Evolutionary conservation across 2,329 filamentous ascomycete genomes (phyloP).

Genomic region (Tolypocladium paradoxum): DNA sequence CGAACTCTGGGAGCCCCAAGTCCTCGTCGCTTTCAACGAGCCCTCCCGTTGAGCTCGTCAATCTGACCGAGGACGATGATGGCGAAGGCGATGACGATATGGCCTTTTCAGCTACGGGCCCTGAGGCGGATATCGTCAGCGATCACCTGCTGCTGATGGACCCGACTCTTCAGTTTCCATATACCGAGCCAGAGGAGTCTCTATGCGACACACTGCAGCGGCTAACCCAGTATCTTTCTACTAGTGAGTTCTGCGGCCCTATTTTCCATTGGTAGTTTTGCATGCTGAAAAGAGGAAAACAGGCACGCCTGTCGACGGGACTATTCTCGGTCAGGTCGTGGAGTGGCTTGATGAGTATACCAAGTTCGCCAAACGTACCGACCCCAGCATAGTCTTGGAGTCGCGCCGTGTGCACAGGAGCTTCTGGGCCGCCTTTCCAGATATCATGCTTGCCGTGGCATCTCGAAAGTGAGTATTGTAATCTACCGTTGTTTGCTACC

Average conservation of each 20-base stretch:
- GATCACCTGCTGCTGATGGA: conserved; percentile 20
- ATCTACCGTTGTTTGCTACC: not conserved
- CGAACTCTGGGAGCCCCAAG: not conserved
- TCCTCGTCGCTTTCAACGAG: conserved; percentile 15
- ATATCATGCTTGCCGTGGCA: conserved; percentile 27
- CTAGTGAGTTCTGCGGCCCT: conserved; percentile 12
- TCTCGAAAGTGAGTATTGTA: conserved; percentile 27
- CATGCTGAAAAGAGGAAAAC: conserved; percentile 12
- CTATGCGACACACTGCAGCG: conserved; percentile 22
- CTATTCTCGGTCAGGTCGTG: conserved; percentile 31
- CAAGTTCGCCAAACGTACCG: conserved; percentile 23
- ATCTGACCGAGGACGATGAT: conserved; percentile 22
- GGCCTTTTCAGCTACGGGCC: conserved; percentile 21
- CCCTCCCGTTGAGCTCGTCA: conserved; percentile 32
- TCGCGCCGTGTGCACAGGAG: conserved; percentile 31
- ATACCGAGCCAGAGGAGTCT: conserved; percentile 20
- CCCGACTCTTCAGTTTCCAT: conserved; percentile 37
- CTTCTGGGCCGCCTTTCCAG: conserved; percentile 44
- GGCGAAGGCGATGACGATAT: conserved; percentile 14
- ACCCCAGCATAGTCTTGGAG: conserved; percentile 25
- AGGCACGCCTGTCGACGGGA: conserved; percentile 33
- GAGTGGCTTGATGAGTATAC: conserved; percentile 42
- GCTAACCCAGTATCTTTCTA: conserved; percentile 24
- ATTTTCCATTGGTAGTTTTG: not conserved
- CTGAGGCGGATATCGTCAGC: conserved; percentile 13